Base-by-base conservation (phyloP, 208 protist species). In the Leishmania arabica region DNA sequence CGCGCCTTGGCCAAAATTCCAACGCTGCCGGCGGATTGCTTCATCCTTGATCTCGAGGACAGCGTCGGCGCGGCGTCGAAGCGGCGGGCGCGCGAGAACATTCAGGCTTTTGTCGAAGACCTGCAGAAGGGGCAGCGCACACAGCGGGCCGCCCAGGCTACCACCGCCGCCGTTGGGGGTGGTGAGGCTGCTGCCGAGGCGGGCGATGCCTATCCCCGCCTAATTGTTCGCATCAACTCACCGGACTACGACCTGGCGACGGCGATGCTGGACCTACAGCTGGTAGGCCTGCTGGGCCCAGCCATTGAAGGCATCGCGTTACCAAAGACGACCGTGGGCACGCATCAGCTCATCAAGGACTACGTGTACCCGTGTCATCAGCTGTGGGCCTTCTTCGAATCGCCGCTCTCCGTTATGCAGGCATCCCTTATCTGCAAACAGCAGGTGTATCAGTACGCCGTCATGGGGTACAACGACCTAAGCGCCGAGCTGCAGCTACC, bases 301-400 rank as follows among this genome's bases (percentile, higher is more conserved):
- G 71, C 75, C 54, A 91, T 98, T 60, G 92, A 97, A 77, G 95
- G 92, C 40, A 82, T 97, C n/a, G 91, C 90, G 17, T 72, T 98
- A 21, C 91, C 95, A 34, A 92, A 93, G 71, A 89, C 93, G 47
- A 93, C 86, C 17, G 47, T 77, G 8, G 64, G 76, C 37, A 95
- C 91, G 37, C 90, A 91, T 78, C 62, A 81, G 31, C 78, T 92
- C 51, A 83, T 96, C 31, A 72, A 86, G 72, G 85, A 91, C 51
- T 93, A 93, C 72, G 71, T 97, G 27, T 91, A 96, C 84, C 95
- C 95, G 15, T 83, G 82, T 37, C 95, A 97, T 79, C 80, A 80
- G 56, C 84, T 98, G 27, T 98, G 95, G 95, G 93, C 91, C 60
- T 91, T 94, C 74, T 96, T 96, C 79, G 92, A 96, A 65, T 88